Percentiles rank a stretch among this genome's conserved stretches.
phyloP scores from a whole-genome alignment of 345 rosid genomes.

The Euphorbia peplus region DNA sequence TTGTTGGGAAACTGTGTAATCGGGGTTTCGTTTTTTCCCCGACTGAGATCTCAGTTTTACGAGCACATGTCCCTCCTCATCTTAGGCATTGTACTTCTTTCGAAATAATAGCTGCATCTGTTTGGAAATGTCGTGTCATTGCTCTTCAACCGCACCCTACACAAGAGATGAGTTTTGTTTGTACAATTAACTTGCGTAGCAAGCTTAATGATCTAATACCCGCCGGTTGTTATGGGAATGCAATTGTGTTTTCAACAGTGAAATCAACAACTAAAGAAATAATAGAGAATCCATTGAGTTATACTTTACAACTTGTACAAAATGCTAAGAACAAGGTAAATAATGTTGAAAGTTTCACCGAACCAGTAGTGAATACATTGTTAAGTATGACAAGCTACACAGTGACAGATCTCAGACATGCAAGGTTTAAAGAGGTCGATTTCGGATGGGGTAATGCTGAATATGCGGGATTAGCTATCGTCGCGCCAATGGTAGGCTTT shows the following conservation, averaged over 20 bases:
- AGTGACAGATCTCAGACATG: too few relatives aligned
- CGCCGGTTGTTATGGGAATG: slow-evolving; percentile 27
- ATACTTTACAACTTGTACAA: slow-evolving; percentile 14
- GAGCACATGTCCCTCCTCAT: slow-evolving; percentile 5
- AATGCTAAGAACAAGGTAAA: neutral
- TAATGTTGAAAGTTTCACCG: too few relatives aligned
- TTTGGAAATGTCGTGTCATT: too few relatives aligned
- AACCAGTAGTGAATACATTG: too few relatives aligned
- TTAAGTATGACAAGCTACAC: too few relatives aligned
- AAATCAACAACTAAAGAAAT: slow-evolving; percentile 7
- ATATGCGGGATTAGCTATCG: too few relatives aligned
- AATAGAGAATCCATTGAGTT: slow-evolving; percentile 5
- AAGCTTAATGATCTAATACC: slow-evolving; percentile 14
- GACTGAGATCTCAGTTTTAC: neutral
- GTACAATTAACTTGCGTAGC: neutral
- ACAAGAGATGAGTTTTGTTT: slow-evolving; percentile 14
- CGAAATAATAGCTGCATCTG: slow-evolving; percentile 17
- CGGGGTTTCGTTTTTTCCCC: neutral
- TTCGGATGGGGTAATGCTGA: too few relatives aligned
- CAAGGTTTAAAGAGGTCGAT: too few relatives aligned
- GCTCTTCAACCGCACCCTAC: slow-evolving; percentile 17
- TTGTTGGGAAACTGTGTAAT: too few relatives aligned
- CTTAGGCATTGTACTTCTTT: slow-evolving; percentile 12
- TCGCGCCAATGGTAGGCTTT: too few relatives aligned
- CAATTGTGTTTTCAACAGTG: slow-evolving; percentile 8